phyloP scores from a whole-genome alignment of 1,284 basidiomycete species.

The Austroboletus rostrupii region DNA sequence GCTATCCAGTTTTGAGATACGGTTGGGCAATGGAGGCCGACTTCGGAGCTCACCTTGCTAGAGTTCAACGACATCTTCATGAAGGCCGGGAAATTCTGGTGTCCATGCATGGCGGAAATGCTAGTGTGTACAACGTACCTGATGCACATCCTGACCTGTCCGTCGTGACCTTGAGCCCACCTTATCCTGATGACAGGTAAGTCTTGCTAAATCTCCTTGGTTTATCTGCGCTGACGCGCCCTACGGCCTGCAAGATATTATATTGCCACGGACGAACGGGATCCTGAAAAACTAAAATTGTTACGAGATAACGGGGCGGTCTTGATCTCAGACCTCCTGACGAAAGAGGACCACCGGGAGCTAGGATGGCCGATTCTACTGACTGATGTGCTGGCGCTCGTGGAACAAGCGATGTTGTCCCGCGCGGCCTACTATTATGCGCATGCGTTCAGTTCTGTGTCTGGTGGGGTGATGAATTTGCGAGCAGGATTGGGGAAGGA shows the following conservation, averaged over 20 bases:
- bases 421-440: constrained; percentile 43
- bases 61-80: constrained; percentile 33
- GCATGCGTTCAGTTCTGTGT: constrained; percentile 40
- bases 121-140: constrained; percentile 28
- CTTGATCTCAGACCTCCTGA: constrained; percentile 41
- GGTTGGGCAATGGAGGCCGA: constrained; percentile 36
- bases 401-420: constrained; percentile 42
- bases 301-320: constrained; percentile 36
- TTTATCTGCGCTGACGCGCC: neutral
- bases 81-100: constrained; percentile 30
- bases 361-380: constrained; percentile 43
- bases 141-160: constrained; percentile 19
- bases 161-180: constrained; percentile 24
- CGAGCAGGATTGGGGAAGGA: constrained; percentile 38
- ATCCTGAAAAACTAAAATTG: constrained; percentile 31
- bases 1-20: constrained; percentile 17
- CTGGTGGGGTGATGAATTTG: constrained; percentile 41
- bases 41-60: constrained; percentile 34
- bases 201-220: neutral
- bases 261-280: constrained; percentile 46
- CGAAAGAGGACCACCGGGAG: constrained; percentile 35
- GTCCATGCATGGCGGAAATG: constrained; percentile 17
- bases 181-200: constrained; percentile 23
- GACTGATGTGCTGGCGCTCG: constrained; percentile 42
- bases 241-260: constrained; percentile 37